Evolutionary conservation across 306 rosid species (phyloP).

Genomic region (Cucumis melo): DNA sequence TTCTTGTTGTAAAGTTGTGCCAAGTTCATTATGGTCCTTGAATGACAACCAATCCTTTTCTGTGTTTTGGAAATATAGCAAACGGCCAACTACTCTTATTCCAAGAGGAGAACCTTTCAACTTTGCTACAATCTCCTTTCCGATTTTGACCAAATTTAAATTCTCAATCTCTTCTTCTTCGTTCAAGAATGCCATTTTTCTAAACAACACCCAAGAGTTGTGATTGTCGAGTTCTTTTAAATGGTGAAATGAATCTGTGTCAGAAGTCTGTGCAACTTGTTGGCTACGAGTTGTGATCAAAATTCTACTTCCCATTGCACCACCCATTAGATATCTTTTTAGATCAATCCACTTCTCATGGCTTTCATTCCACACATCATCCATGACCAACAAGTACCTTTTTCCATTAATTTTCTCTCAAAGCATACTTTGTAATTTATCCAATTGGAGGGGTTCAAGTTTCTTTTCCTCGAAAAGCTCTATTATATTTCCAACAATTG

Average conservation of each 20-base stretch:
- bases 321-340: background rate
- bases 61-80: background rate
- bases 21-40: background rate
- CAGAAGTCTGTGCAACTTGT: background rate
- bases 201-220: slow-evolving; percentile 1
- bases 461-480: too few relatives aligned
- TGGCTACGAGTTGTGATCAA: background rate
- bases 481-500: background rate
- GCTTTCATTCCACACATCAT: background rate
- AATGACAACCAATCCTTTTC: background rate
- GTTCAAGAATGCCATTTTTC: background rate
- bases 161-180: background rate
- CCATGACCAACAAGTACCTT: background rate
- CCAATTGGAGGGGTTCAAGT: background rate
- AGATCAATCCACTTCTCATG: background rate
- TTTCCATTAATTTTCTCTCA: background rate
- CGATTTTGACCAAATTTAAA: background rate
- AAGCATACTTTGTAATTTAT: background rate
- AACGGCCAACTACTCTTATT: background rate
- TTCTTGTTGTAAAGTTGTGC: too few relatives aligned
- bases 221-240: background rate
- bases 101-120: slow-evolving; percentile 8
- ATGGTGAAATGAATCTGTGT: background rate
- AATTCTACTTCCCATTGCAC: background rate
- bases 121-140: slow-evolving; percentile 6